These are phyloP conservation scores for Globisporangium nagaii DNA, from an alignment of 352 stramenopile species.

Conservation along the genomic window DNA sequence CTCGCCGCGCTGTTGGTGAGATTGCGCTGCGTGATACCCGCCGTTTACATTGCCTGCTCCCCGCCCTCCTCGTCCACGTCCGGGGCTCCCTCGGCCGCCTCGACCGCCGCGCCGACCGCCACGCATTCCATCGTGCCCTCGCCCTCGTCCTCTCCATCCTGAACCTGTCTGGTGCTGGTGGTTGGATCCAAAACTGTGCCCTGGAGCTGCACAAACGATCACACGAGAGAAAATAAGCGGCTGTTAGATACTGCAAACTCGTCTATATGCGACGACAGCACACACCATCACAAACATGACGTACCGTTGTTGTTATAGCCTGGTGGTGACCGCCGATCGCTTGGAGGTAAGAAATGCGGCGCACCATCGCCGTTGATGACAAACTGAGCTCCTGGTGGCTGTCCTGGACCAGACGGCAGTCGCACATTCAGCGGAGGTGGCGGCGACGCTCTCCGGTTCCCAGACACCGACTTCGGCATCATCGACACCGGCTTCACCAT, in stretches of 20 bases:
- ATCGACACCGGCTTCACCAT: constrained; percentile 33
- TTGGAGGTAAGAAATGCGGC: constrained; percentile 7
- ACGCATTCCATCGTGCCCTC: constrained; percentile 24
- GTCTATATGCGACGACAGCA: too few relatives aligned
- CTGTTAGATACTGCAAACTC: too few relatives aligned
- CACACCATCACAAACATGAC: neutral
- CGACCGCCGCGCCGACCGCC: constrained; percentile 18
- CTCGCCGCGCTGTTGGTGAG: neutral
- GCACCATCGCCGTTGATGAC: constrained; percentile 2
- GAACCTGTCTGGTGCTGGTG: constrained; percentile 11
- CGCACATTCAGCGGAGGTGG: constrained; percentile 7
- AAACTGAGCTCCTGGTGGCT: neutral
- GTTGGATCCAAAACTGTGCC: constrained; percentile 9
- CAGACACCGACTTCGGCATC: constrained; percentile 5
- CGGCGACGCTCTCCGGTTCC: constrained; percentile 5
- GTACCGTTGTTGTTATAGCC: constrained; percentile 13
- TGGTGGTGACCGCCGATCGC: constrained; percentile 9
- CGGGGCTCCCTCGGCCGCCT: constrained; percentile 25
- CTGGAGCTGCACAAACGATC: neutral
- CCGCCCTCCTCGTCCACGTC: constrained; percentile 15
- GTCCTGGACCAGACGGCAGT: constrained; percentile 1
- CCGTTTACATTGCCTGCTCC: neutral
- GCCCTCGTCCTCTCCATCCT: constrained; percentile 29
- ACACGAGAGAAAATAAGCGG: too few relatives aligned
- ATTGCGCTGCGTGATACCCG: neutral